phyloP scores from a whole-genome alignment of 768 basidiomycete species.

The Thelephora ganbajun region DNA sequence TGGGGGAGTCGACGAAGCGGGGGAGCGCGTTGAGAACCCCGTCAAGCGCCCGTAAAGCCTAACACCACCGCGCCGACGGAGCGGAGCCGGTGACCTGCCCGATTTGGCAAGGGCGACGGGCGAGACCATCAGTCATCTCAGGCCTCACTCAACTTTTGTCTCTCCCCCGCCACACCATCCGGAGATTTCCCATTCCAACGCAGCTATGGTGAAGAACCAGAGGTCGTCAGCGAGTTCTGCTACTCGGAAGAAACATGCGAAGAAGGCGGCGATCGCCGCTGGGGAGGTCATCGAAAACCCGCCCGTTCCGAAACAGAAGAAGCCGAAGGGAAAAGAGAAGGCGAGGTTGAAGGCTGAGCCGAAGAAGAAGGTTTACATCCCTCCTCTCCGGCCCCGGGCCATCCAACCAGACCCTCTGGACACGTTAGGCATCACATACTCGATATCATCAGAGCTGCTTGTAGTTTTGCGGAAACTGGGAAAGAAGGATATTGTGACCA shows the following conservation, averaged over 20 bases:
- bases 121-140: background rate
- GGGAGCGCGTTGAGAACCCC: too few species aligned
- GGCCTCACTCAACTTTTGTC: background rate
- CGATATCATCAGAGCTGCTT: constrained; percentile 68
- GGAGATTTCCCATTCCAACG: too few species aligned
- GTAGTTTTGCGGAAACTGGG: constrained; percentile 68
- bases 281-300: constrained; percentile 15
- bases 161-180: background rate
- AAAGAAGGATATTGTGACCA: constrained; percentile 86
- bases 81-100: too few species aligned
- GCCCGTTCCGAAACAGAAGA: constrained; percentile 18
- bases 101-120: too few species aligned
- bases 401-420: constrained; percentile 78
- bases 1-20: background rate
- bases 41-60: too few species aligned
- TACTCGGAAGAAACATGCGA: constrained; percentile 89
- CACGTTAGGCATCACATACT: constrained; percentile 59
- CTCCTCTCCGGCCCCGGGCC: constrained; percentile 68
- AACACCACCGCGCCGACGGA: too few species aligned
- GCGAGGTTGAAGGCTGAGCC: constrained; percentile 54
- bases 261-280: constrained; percentile 39
- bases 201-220: constrained; percentile 27
- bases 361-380: constrained; percentile 74
- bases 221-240: constrained; percentile 76
- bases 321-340: constrained; percentile 38